Conservation (phyloP, 805 yeast genomes). For the Saturnispora silvae region DNA sequence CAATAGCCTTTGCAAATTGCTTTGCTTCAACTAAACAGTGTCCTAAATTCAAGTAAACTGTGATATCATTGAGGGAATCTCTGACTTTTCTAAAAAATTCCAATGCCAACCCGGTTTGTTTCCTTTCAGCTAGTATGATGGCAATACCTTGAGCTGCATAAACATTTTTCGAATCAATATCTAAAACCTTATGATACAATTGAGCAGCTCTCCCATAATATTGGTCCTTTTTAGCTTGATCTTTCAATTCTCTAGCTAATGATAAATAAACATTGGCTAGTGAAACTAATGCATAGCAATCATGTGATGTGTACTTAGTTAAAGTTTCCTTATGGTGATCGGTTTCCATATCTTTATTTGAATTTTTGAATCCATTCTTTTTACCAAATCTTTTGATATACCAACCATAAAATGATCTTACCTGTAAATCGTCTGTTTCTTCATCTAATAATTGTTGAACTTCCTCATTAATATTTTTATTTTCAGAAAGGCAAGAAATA, state of each 20-base stretch:
- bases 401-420: constrained; percentile 91
- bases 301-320: constrained; percentile 75
- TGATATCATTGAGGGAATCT: constrained; percentile 77
- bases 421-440: constrained; percentile 58
- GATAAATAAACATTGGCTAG: constrained; percentile 79
- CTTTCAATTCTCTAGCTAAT: constrained; percentile 70
- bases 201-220: constrained; percentile 88
- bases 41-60: constrained; percentile 77
- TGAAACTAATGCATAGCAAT: constrained; percentile 78
- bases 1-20: constrained; percentile 79
- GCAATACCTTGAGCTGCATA: constrained; percentile 98
- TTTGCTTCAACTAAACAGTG: constrained; percentile 77
- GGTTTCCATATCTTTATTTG: constrained; percentile 52
- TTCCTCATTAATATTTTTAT: constrained; percentile 41
- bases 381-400: constrained; percentile 53
- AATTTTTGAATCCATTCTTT: constrained; percentile 27
- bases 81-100: constrained; percentile 82
- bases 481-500: constrained; percentile 42
- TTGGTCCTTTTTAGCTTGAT: constrained; percentile 49
- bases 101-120: constrained; percentile 63
- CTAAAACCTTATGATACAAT: constrained; percentile 77
- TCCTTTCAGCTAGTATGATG: constrained; percentile 79
- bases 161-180: constrained; percentile 73
- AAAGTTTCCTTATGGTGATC: constrained; percentile 78
- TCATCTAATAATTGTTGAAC: constrained; percentile 43